A percentile compares a stretch with the other conserved stretches of the same genome.
These are phyloP conservation scores for Endocalyx cinctus DNA, from an alignment of 2,329 filamentous ascomycete genomes.

Conservation along the genomic window DNA sequence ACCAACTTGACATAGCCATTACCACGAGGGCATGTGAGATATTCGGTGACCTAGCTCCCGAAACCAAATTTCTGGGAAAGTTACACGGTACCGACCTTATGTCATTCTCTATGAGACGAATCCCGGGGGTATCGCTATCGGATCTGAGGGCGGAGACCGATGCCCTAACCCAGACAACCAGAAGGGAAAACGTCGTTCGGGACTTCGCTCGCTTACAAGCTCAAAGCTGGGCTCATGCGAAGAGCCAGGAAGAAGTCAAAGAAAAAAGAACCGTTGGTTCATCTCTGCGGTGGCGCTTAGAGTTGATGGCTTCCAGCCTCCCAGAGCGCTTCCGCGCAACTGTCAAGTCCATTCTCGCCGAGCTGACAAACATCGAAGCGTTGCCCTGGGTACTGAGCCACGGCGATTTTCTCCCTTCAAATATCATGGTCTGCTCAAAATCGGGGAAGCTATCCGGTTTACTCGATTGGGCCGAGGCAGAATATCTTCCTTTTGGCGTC, in stretches of 20 bases:
- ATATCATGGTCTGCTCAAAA: constrained; percentile 47
- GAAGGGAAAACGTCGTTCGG: constrained; percentile 30
- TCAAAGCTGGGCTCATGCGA: constrained; percentile 28
- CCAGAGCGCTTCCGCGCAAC: constrained; percentile 29
- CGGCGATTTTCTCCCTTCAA: constrained; percentile 54
- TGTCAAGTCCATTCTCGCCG: constrained; percentile 19
- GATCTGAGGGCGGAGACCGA: constrained; percentile 20
- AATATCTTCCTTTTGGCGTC: constrained; percentile 55
- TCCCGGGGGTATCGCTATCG: constrained; percentile 37
- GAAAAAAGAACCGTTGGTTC: constrained; percentile 33
- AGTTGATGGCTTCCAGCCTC: constrained; percentile 30
- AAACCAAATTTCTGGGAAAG: constrained; percentile 33
- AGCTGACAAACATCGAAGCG: constrained; percentile 31
- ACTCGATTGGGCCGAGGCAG: constrained; percentile 62
- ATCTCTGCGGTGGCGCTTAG: constrained; percentile 35
- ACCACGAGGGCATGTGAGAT: constrained; percentile 32
- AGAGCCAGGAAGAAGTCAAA: constrained; percentile 7
- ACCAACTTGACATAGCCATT: constrained; percentile 36
- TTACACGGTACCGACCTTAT: constrained; percentile 26
- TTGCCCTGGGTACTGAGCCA: constrained; percentile 56
- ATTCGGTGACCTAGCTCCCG: constrained; percentile 38
- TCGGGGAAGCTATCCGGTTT: constrained; percentile 46
- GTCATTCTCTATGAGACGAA: constrained; percentile 37
- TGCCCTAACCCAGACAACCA: constrained; percentile 7
- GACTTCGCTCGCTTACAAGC: constrained; percentile 39